Evolutionary conservation across 257 asterid genomes (phyloP).

Genomic region (Scutellaria galericulata): DNA sequence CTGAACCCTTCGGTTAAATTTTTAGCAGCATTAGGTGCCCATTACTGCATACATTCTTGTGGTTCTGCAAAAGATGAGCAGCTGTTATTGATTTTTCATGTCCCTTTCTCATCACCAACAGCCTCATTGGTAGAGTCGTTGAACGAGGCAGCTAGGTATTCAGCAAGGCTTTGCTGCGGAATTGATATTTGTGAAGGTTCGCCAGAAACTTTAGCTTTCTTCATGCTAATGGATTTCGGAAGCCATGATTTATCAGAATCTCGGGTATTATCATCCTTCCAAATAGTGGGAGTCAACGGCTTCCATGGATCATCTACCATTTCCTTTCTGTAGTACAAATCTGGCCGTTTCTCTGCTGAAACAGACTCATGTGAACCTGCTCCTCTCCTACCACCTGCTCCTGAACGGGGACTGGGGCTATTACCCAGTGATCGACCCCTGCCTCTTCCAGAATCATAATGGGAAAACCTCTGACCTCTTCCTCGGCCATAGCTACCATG

Average conservation of each 20-base stretch:
- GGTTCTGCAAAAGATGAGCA: background rate
- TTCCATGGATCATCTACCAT: conserved; percentile 93
- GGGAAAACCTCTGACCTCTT: conserved; percentile 48
- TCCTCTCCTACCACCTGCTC: conserved; percentile 45
- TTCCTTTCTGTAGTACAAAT: conserved; percentile 58
- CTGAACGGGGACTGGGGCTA: conserved; percentile 38
- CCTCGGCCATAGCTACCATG: conserved; percentile 47
- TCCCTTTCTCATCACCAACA: conserved; percentile 32
- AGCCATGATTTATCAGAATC: conserved; percentile 48
- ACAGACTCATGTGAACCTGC: conserved; percentile 36
- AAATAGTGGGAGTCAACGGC: conserved; percentile 55
- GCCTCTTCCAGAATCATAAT: conserved; percentile 48
- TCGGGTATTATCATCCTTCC: conserved; percentile 46
- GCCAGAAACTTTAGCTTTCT: conserved; percentile 62
- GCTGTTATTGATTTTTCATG: conserved; percentile 24
- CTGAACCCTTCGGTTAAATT: background rate
- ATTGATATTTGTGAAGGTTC: conserved; percentile 40
- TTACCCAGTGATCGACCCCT: conserved; percentile 46
- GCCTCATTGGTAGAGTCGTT: conserved; percentile 46
- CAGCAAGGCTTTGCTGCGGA: conserved; percentile 72
- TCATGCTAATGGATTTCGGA: conserved; percentile 51
- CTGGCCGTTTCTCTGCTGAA: conserved; percentile 52
- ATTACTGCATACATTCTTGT: background rate
- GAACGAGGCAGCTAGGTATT: conserved; percentile 72
- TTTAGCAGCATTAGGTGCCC: background rate